Evolutionary conservation across 164 flowering plant genomes (phyloP).

Genomic region (Malania oleifera): DNA sequence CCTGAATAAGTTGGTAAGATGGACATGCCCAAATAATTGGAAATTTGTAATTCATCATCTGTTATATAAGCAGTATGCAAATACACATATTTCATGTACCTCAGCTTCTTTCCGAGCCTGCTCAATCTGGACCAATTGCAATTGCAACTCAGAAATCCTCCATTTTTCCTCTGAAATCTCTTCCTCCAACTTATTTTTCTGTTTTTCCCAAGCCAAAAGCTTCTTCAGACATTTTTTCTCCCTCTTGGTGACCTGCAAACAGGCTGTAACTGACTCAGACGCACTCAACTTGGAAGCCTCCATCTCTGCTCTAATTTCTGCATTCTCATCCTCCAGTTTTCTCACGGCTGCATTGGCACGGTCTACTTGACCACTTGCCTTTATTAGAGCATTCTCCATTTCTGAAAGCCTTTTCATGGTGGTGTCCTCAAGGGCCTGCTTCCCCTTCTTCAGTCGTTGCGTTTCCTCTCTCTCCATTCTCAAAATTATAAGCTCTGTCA

Average conservation of each 20-base stretch:
- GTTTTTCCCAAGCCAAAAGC: constrained; percentile 90
- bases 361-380: constrained; percentile 88
- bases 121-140: constrained; percentile 36
- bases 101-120: constrained; percentile 68
- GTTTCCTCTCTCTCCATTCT: constrained; percentile 91
- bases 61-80: background rate
- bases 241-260: constrained; percentile 82
- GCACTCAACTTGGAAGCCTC: constrained; percentile 97
- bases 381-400: constrained; percentile 90
- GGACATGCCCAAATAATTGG: too few relatives aligned
- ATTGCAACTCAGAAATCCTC: constrained; percentile 56
- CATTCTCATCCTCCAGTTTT: constrained; percentile 88
- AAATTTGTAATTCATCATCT: too few relatives aligned
- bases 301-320: constrained; percentile 96
- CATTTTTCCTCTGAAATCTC: constrained; percentile 71
- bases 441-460: constrained; percentile 78
- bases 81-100: constrained; percentile 33
- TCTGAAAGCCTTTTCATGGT: constrained; percentile 86
- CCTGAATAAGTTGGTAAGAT: too few relatives aligned
- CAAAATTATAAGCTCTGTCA: constrained; percentile 81
- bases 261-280: constrained; percentile 67
- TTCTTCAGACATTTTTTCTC: constrained; percentile 83
- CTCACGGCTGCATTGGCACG: constrained; percentile 87
- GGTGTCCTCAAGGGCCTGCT: constrained; percentile 73
- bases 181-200: constrained; percentile 74